A percentile compares a stretch with the other conserved stretches of the same genome.
Conservation (phyloP, 139 green algal species). For the Pseudopediastrum boryanum region DNA sequence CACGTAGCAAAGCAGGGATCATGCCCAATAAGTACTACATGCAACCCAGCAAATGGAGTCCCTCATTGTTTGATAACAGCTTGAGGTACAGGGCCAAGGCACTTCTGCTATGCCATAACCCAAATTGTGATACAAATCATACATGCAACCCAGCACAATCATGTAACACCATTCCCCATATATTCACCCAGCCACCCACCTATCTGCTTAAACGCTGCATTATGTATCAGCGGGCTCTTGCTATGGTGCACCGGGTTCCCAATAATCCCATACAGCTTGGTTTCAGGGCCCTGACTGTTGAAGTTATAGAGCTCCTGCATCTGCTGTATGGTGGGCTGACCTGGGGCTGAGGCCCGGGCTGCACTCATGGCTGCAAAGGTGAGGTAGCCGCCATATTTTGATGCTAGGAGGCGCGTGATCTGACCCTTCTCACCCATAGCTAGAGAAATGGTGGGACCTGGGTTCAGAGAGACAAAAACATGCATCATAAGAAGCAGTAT, state of each 20-base stretch:
- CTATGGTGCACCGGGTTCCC: constrained; percentile 91
- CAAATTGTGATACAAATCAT: no score
- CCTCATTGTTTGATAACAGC: no score
- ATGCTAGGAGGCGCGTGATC: constrained; percentile 86
- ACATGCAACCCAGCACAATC: no score
- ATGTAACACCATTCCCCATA: no score
- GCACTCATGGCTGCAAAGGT: constrained; percentile 92
- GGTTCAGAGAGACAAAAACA: no score
- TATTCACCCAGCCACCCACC: constrained; percentile 36
- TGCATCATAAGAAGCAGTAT: constrained; percentile 9
- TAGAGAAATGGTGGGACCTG: constrained; percentile 87
- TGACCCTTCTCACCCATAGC: constrained; percentile 92
- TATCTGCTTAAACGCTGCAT: constrained; percentile 76
- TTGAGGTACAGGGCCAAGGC: no score
- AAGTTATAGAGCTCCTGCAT: constrained; percentile 46
- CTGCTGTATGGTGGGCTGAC: constrained; percentile 72
- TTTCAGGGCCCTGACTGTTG: constrained; percentile 64
- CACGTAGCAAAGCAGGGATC: no score
- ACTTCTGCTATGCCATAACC: no score
- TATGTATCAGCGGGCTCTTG: constrained; percentile 88
- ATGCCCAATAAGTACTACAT: no score
- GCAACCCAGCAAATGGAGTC: no score
- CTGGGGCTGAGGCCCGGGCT: constrained; percentile 65
- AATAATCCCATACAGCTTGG: constrained; percentile 86
- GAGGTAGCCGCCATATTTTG: constrained; percentile 93